Percentiles rank a stretch among this genome's conserved stretches.
phyloP scores from a whole-genome alignment of 768 basidiomycete species.

The Russula dissimulans region DNA sequence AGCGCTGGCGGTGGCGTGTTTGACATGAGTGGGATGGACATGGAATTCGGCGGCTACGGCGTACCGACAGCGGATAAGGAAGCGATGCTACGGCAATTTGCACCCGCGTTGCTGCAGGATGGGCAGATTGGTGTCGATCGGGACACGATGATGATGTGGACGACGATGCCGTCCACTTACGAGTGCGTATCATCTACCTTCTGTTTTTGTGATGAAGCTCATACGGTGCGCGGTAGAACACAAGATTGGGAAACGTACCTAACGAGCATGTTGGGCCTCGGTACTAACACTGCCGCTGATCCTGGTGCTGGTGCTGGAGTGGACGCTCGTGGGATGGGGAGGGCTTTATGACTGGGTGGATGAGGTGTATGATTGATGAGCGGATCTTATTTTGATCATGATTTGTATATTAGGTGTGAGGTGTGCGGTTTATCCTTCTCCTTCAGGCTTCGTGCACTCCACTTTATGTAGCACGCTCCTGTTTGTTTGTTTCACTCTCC shows the following conservation, averaged over 20 bases:
- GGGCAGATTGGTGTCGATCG: constrained; percentile 19
- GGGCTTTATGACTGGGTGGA: neutral
- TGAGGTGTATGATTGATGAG: neutral
- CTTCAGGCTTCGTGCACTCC: neutral
- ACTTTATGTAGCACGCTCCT: neutral
- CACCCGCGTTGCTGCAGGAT: constrained; percentile 2
- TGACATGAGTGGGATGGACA: constrained; percentile 4
- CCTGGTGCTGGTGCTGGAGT: neutral
- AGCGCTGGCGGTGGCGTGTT: neutral
- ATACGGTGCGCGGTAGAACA: neutral
- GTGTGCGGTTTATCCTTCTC: too few relatives aligned
- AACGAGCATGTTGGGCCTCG: constrained; percentile 13
- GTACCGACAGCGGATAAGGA: constrained; percentile 2
- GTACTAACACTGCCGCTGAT: neutral
- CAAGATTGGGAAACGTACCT: constrained; percentile 20
- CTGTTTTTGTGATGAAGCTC: neutral
- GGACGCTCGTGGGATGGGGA: neutral
- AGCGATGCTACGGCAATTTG: constrained; percentile 5
- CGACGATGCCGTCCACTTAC: constrained; percentile 12
- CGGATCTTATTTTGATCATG: too few relatives aligned
- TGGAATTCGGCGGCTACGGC: constrained; percentile 10
- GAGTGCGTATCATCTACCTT: constrained; percentile 7
- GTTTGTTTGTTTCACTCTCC: neutral
- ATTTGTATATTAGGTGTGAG: too few relatives aligned
- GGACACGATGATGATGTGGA: constrained; percentile 21